phyloP scores from a whole-genome alignment of 2,329 filamentous ascomycete genomes.

The Penicillium oxalicum region DNA sequence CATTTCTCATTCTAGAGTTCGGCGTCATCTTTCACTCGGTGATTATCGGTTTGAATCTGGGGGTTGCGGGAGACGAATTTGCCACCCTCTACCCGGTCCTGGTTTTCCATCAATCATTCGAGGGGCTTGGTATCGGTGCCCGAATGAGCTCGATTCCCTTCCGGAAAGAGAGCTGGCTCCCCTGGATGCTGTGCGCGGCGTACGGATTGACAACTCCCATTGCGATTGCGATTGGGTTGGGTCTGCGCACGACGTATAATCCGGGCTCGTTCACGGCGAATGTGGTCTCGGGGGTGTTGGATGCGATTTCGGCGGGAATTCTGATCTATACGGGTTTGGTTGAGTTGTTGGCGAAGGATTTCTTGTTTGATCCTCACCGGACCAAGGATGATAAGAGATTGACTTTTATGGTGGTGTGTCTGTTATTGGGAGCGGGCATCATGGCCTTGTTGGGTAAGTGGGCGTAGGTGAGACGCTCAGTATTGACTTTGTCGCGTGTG shows the following conservation, averaged over 20 bases:
- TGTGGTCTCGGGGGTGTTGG: constrained; percentile 43
- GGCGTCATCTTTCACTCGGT: constrained; percentile 60
- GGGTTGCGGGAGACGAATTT: constrained; percentile 54
- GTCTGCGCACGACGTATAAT: constrained; percentile 42
- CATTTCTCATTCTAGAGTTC: constrained; percentile 49
- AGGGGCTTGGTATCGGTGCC: constrained; percentile 58
- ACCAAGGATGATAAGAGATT: constrained; percentile 36
- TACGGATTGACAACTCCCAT: constrained; percentile 52
- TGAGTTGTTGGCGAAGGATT: constrained; percentile 46
- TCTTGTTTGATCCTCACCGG: constrained; percentile 45
- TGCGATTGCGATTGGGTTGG: constrained; percentile 45
- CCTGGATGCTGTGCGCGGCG: constrained; percentile 45
- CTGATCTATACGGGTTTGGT: constrained; percentile 48
- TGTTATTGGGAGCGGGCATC: constrained; percentile 38
- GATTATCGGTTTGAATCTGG: constrained; percentile 58
- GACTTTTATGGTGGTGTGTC: constrained; percentile 39
- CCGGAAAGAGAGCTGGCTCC: constrained; percentile 41
- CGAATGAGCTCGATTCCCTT: constrained; percentile 54
- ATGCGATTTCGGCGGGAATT: constrained; percentile 46
- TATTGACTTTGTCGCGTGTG: too few species aligned
- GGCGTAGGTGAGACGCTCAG: constrained; percentile 29
- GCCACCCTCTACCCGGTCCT: constrained; percentile 54
- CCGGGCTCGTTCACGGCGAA: constrained; percentile 39
- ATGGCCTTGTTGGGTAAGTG: constrained; percentile 50
- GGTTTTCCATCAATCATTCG: constrained; percentile 59